These are phyloP conservation scores for Parascedosporium putredinis DNA, from an alignment of 2,329 filamentous ascomycete species.

Conservation along the genomic window DNA sequence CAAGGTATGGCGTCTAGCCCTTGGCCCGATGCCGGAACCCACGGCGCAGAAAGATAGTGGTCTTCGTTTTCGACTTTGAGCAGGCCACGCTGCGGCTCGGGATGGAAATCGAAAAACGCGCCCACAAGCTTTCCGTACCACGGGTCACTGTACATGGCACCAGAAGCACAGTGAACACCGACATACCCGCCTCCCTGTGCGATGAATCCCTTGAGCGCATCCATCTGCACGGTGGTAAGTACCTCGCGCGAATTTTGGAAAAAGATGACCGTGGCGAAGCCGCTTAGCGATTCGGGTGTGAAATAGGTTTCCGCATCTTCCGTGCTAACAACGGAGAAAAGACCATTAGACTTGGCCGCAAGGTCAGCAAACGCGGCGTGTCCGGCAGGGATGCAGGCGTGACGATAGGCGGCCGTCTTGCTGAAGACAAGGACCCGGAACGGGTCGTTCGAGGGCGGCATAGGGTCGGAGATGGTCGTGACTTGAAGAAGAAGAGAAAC, in stretches of 20 bases:
- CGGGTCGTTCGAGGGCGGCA: background rate
- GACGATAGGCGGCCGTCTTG: conserved; percentile 27
- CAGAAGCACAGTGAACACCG: conserved; percentile 28
- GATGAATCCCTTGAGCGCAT: conserved; percentile 22
- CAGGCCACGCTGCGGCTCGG: conserved; percentile 23
- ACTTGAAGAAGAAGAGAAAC: background rate
- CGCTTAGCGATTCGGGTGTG: conserved; percentile 18
- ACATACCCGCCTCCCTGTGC: conserved; percentile 26
- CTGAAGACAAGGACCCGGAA: conserved; percentile 28
- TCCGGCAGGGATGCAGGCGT: conserved; percentile 27
- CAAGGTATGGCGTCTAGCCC: conserved; percentile 12
- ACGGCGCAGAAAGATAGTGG: conserved; percentile 20
- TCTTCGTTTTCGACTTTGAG: conserved; percentile 19
- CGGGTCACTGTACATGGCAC: conserved; percentile 20
- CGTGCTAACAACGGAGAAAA: conserved; percentile 23
- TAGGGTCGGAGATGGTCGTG: background rate
- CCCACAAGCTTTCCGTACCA: conserved; percentile 29
- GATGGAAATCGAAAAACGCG: conserved; percentile 26
- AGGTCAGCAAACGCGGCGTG: conserved; percentile 22
- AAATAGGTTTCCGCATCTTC: conserved; percentile 24
- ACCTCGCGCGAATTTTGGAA: conserved; percentile 29
- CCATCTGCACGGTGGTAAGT: conserved; percentile 21
- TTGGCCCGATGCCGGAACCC: background rate
- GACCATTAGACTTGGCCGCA: conserved; percentile 14
- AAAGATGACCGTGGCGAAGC: conserved; percentile 26